Conservation (phyloP, 2,329 filamentous ascomycete genomes). For the Onygenales sp. region DNA sequence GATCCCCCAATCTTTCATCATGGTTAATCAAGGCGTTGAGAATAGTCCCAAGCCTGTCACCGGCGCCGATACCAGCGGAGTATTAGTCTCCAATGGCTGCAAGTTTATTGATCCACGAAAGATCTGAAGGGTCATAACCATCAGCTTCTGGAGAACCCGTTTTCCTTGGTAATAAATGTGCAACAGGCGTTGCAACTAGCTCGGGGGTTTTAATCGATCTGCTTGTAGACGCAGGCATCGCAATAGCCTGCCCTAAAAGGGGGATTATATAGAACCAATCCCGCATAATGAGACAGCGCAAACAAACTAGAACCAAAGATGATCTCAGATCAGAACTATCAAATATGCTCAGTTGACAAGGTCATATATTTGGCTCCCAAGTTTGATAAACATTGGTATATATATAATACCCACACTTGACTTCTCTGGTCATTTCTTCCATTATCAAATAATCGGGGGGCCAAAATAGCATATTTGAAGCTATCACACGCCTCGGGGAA, state of each 20-base stretch:
- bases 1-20: not conserved
- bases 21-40: not conserved
- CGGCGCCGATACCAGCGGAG: conserved; percentile 9
- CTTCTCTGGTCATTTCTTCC: not conserved
- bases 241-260: not conserved
- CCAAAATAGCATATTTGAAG: not conserved
- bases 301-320: not conserved
- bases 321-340: not conserved
- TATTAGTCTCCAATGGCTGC: conserved; percentile 10
- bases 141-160: not conserved
- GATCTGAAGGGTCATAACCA: conserved; percentile 2
- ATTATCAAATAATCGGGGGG: not conserved
- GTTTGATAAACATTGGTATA: too few species aligned
- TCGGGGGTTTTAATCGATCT: not conserved
- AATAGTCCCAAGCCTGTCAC: conserved; percentile 3
- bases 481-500: too few species aligned
- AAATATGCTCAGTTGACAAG: not conserved
- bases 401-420: too few species aligned
- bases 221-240: not conserved
- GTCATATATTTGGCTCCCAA: not conserved
- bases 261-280: not conserved
- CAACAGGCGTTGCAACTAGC: not conserved
- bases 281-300: not conserved
- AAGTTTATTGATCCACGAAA: conserved; percentile 9
- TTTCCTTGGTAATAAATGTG: not conserved